phyloP scores from a whole-genome alignment of 2,329 filamentous ascomycete species.

The Colletotrichum brevisporum region DNA sequence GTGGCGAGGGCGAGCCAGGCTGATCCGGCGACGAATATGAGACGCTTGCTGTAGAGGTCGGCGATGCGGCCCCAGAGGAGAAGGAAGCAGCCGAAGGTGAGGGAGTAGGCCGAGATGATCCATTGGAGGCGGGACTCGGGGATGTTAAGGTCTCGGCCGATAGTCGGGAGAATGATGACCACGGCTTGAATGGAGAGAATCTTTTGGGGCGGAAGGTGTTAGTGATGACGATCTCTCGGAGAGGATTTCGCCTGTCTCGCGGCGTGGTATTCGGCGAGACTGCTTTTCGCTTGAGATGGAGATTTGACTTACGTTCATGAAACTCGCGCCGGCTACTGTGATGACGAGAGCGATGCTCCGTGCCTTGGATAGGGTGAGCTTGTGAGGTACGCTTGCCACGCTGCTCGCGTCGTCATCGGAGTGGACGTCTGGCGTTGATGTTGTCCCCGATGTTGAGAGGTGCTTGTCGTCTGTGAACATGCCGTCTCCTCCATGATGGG shows the following conservation, averaged over 20 bases:
- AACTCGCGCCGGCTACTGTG: conserved; percentile 68
- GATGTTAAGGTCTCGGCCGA: conserved; percentile 68
- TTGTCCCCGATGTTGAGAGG: not conserved
- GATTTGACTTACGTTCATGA: conserved; percentile 62
- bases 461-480: conserved; percentile 23
- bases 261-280: not conserved
- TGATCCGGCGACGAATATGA: conserved; percentile 75
- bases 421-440: conserved; percentile 1
- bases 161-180: conserved; percentile 75
- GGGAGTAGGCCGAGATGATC: conserved; percentile 76
- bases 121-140: conserved; percentile 74
- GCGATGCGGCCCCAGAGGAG: conserved; percentile 77
- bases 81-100: conserved; percentile 78
- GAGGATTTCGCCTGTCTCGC: not conserved
- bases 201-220: conserved; percentile 52
- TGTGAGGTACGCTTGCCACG: conserved; percentile 26
- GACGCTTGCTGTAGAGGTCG: conserved; percentile 76
- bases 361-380: conserved; percentile 61
- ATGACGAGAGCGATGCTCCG: conserved; percentile 68
- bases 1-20: conserved; percentile 73
- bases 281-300: not conserved
- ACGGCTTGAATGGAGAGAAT: conserved; percentile 71
- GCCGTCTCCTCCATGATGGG: conserved; percentile 14
- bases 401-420: conserved; percentile 42
- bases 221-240: not conserved